phyloP scores from a whole-genome alignment of 2,329 filamentous ascomycete genomes.

The Trichoderma koningiopsis region DNA sequence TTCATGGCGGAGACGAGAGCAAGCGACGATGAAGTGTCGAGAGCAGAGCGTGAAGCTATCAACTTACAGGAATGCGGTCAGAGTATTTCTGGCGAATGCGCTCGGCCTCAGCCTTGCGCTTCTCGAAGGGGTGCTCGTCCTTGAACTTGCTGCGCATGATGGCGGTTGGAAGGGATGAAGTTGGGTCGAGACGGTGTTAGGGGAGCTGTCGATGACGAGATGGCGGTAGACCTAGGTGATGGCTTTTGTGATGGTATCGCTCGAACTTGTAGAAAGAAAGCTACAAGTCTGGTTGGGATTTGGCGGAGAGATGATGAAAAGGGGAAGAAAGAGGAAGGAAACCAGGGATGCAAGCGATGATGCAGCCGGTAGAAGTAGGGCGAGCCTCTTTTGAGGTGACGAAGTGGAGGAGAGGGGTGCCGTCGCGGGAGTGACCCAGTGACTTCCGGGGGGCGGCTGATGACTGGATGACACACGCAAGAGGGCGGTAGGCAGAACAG shows the following conservation, averaged over 20 bases:
- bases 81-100: conserved; percentile 99
- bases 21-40: neutral
- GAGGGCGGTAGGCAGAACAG: conserved; percentile 12
- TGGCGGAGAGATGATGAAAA: conserved; percentile 18
- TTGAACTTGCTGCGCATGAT: conserved; percentile 99
- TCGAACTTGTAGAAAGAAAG: neutral
- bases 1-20: neutral
- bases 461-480: conserved; percentile 33
- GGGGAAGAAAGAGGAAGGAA: conserved; percentile 21
- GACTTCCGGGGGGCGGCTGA: conserved; percentile 20
- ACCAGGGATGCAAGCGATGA: conserved; percentile 28
- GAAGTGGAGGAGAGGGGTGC: conserved; percentile 26
- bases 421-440: conserved; percentile 14
- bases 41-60: neutral
- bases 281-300: neutral
- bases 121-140: conserved; percentile 99
- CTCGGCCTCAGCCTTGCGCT: conserved; percentile 99
- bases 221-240: neutral
- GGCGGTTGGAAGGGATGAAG: conserved; percentile 39
- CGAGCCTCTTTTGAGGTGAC: conserved; percentile 16
- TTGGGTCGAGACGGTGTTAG: neutral
- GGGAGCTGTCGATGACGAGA: neutral
- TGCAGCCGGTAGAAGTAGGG: conserved; percentile 22
- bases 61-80: conserved; percentile 93
- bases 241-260: neutral